These are phyloP conservation scores for Pugionium dolabratum DNA, from an alignment of 345 rosid species.

Conservation along the genomic window DNA sequence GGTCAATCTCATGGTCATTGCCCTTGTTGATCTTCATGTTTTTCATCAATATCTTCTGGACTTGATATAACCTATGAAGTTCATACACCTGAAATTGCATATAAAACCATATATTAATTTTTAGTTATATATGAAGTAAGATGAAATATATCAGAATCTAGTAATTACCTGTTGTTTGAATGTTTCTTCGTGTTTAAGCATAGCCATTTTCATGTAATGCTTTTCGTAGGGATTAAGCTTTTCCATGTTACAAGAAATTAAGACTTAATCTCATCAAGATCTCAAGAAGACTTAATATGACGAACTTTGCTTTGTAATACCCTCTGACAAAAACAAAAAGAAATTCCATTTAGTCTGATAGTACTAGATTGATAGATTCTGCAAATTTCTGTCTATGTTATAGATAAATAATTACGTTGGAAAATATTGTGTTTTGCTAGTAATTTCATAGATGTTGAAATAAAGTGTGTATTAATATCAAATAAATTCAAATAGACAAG, in stretches of 20 bases:
- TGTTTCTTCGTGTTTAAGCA: conserved; percentile 93
- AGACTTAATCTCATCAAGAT: conserved; percentile 33
- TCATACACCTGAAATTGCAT: conserved; percentile 62
- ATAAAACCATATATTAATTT: conserved; percentile 8
- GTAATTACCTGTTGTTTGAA: conserved; percentile 82
- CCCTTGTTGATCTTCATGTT: conserved; percentile 40
- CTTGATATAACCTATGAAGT: conserved; percentile 83
- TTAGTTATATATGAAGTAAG: not conserved
- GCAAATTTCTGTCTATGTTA: conserved; percentile 20
- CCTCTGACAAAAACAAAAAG: conserved; percentile 23
- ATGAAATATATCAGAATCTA: not conserved
- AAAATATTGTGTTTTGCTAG: no score
- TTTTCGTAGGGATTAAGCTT: conserved; percentile 69
- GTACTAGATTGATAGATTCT: conserved; percentile 39
- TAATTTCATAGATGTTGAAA: no score
- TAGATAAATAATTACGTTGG: not conserved
- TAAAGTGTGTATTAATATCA: no score
- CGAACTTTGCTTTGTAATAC: conserved; percentile 10
- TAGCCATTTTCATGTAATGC: conserved; percentile 90
- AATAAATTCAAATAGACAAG: no score
- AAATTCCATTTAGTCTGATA: conserved; percentile 17
- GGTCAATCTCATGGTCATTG: conserved; percentile 20
- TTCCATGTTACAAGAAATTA: conserved; percentile 58
- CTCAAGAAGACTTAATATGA: conserved; percentile 29
- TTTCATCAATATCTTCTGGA: conserved; percentile 80